Evolutionary conservation across 805 yeast genomes (phyloP).

Genomic region (Metschnikowia dekortorum): DNA sequence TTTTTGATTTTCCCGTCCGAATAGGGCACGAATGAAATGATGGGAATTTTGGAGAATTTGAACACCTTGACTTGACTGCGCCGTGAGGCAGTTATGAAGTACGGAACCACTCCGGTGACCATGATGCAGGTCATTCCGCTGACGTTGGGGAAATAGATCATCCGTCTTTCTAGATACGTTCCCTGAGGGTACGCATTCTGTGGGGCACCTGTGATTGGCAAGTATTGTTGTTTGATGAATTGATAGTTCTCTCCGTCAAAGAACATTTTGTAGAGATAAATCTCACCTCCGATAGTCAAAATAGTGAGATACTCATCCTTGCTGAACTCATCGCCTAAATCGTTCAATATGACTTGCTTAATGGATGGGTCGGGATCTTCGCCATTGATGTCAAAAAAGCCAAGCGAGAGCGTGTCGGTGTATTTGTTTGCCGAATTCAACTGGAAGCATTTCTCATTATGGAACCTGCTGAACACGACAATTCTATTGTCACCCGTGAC

Average conservation of each 20-base stretch:
- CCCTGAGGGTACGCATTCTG: conserved; percentile 70
- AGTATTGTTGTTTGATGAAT: conserved; percentile 42
- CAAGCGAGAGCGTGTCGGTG: conserved; percentile 40
- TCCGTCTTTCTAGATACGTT: conserved; percentile 62
- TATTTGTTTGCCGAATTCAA: conserved; percentile 46
- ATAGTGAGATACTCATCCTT: conserved; percentile 64
- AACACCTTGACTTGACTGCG: conserved; percentile 62
- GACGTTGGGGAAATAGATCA: conserved; percentile 54
- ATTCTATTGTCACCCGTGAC: conserved; percentile 77
- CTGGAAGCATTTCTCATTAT: conserved; percentile 51
- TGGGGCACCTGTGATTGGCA: conserved; percentile 69
- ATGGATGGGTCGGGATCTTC: conserved; percentile 68
- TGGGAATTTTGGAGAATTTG: conserved; percentile 60
- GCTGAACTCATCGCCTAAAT: conserved; percentile 53
- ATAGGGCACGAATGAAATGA: conserved; percentile 62
- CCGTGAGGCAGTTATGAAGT: conserved; percentile 58
- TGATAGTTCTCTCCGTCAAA: conserved; percentile 42
- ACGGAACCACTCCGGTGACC: conserved; percentile 72
- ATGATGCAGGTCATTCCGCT: conserved; percentile 59
- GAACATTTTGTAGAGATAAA: conserved; percentile 59
- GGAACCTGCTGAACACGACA: conserved; percentile 56
- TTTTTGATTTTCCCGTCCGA: conserved; percentile 34
- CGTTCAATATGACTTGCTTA: conserved; percentile 60
- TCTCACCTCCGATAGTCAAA: conserved; percentile 78
- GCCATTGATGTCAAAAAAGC: conserved; percentile 46